A percentile compares a stretch with the other conserved stretches of the same genome.
phyloP scores from a whole-genome alignment of 2,329 filamentous ascomycete species.

The Xylariaceae sp. region DNA sequence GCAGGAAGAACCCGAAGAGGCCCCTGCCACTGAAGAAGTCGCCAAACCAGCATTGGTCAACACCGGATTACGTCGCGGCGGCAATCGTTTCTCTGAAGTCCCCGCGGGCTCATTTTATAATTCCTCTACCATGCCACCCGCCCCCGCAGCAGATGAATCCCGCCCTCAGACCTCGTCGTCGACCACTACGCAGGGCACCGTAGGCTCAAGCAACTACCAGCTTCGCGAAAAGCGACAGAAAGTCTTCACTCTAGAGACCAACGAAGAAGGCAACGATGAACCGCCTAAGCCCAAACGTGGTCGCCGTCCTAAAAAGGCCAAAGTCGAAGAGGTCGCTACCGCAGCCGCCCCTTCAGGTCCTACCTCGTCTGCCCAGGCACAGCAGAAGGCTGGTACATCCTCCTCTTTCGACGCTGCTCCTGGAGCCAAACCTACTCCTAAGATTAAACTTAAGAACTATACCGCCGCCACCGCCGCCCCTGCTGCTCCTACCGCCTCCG shows the following conservation, averaged over 20 bases:
- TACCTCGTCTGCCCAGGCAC: slow-evolving; percentile 3
- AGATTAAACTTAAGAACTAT: slow-evolving; percentile 35
- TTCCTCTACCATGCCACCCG: slow-evolving; percentile 31
- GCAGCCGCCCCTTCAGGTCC: slow-evolving; percentile 13
- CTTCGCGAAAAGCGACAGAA: slow-evolving; percentile 51
- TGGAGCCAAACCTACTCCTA: slow-evolving; percentile 24
- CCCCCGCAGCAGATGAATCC: slow-evolving; percentile 38
- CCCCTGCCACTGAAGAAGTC: slow-evolving; percentile 13
- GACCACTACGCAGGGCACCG: slow-evolving; percentile 44
- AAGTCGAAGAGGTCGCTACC: slow-evolving; percentile 20
- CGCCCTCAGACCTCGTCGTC: slow-evolving; percentile 50
- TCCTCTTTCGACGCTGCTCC: slow-evolving; percentile 6
- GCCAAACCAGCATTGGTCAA: slow-evolving; percentile 13
- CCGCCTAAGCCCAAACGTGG: slow-evolving; percentile 29
- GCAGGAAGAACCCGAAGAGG: slow-evolving; percentile 6
- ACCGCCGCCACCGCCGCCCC: slow-evolving; percentile 13
- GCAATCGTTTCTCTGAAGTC: slow-evolving; percentile 32
- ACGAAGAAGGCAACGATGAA: slow-evolving; percentile 35
- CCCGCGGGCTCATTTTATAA: slow-evolving; percentile 38
- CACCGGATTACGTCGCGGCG: slow-evolving; percentile 15
- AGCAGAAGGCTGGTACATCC: slow-evolving; percentile 7
- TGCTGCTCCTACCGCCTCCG: slow-evolving; percentile 10
- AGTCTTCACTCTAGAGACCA: slow-evolving; percentile 46
- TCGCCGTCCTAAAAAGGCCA: slow-evolving; percentile 28
- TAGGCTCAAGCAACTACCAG: slow-evolving; percentile 47